A percentile compares a stretch with the other conserved stretches of the same genome.
Conservation (phyloP, 164 flowering plant species). For the Vitis labrusca region DNA sequence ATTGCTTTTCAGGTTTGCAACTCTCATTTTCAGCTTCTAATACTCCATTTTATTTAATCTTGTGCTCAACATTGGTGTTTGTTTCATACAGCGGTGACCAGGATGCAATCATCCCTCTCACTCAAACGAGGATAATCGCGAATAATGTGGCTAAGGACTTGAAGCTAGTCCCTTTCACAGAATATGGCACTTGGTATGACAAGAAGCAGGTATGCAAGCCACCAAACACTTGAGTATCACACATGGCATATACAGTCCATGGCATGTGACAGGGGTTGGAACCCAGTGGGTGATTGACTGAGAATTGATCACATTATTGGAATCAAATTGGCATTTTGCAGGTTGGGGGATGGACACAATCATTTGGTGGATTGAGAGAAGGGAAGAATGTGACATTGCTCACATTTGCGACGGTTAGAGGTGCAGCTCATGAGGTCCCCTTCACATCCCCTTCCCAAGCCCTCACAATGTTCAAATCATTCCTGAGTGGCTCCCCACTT, state of each 20-base stretch:
- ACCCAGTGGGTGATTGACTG: too few relatives aligned
- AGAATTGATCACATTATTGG: too few relatives aligned
- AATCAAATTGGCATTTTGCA: slow-evolving; percentile 11
- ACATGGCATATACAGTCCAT: too few relatives aligned
- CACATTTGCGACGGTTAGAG: slow-evolving; percentile 49
- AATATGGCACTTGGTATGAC: slow-evolving; percentile 39
- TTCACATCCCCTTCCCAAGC: slow-evolving; percentile 51
- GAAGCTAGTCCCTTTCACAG: slow-evolving; percentile 26
- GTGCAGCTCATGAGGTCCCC: slow-evolving; percentile 55
- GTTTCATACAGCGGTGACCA: slow-evolving; percentile 41
- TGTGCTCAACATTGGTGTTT: not conserved
- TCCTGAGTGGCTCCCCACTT: slow-evolving; percentile 27
- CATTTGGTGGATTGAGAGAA: slow-evolving; percentile 29
- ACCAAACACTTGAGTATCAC: too few relatives aligned
- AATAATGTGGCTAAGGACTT: slow-evolving; percentile 28
- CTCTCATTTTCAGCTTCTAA: not conserved
- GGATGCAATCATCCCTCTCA: slow-evolving; percentile 40
- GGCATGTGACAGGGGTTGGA: too few relatives aligned
- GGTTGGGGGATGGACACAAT: slow-evolving; percentile 59
- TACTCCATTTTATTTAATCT: too few relatives aligned
- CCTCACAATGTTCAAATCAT: slow-evolving; percentile 36
- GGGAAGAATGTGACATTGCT: slow-evolving; percentile 42
- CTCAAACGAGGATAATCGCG: slow-evolving; percentile 48
- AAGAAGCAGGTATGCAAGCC: slow-evolving; percentile 29
- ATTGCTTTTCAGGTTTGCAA: slow-evolving; percentile 33